These are phyloP conservation scores for Xylariales sp. DNA, from an alignment of 2,329 filamentous ascomycete genomes.

Conservation along the genomic window DNA sequence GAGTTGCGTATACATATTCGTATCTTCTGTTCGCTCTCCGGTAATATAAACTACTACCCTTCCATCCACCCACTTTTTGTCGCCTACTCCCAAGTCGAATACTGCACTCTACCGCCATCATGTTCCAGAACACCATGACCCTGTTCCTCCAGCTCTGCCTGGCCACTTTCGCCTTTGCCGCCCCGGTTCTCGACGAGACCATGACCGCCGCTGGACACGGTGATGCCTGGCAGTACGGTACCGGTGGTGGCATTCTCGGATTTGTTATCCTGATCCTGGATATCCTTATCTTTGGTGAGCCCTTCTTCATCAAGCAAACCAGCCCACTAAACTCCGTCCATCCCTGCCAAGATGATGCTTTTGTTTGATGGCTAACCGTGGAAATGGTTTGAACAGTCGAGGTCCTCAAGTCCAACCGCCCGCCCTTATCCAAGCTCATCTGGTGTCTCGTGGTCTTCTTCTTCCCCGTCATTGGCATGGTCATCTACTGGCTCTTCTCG, in stretches of 20 bases:
- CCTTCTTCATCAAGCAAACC: too few relatives aligned
- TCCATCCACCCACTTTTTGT: too few relatives aligned
- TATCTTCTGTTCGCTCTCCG: too few relatives aligned
- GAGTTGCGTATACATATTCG: too few relatives aligned
- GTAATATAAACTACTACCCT: too few relatives aligned
- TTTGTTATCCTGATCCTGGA: slow-evolving; percentile 59
- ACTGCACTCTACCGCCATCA: too few relatives aligned
- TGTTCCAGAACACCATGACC: slow-evolving; percentile 30
- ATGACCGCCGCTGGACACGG: slow-evolving; percentile 28
- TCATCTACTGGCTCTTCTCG: slow-evolving; percentile 62
- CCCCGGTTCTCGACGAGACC: slow-evolving; percentile 34
- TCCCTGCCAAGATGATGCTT: too few relatives aligned
- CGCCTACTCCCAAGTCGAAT: too few relatives aligned
- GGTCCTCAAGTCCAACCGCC: slow-evolving; percentile 59
- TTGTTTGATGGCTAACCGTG: not conserved
- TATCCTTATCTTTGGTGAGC: slow-evolving; percentile 58
- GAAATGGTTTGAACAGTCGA: slow-evolving; percentile 51
- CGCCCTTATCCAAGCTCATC: slow-evolving; percentile 51
- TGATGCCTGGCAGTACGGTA: slow-evolving; percentile 54
- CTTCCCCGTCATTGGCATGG: slow-evolving; percentile 57
- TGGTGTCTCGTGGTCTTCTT: slow-evolving; percentile 62
- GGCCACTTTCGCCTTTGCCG: slow-evolving; percentile 44
- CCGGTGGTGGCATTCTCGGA: slow-evolving; percentile 57
- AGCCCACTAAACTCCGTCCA: too few relatives aligned
- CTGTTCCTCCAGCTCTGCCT: slow-evolving; percentile 50